A percentile compares a stretch with the other conserved stretches of the same genome.
These are phyloP conservation scores for Hypomyces rosellus DNA, from an alignment of 2,329 filamentous ascomycete genomes.

Conservation along the genomic window DNA sequence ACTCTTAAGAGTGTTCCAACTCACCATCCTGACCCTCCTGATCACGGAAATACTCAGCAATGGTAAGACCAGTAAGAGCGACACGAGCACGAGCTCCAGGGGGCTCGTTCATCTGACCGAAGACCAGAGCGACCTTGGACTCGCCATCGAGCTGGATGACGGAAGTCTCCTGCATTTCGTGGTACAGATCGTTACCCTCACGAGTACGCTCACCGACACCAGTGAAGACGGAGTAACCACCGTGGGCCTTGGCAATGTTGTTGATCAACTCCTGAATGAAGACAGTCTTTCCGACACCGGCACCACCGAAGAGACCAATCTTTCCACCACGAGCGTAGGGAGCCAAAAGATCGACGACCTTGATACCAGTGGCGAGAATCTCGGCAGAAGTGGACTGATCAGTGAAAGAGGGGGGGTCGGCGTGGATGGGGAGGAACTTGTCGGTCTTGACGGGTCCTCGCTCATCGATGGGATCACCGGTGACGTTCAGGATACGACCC, in stretches of 20 bases:
- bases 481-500: conserved; percentile 99
- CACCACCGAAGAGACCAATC: conserved; percentile 99
- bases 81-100: conserved; percentile 99
- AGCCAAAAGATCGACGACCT: conserved; percentile 98
- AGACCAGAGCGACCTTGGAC: conserved; percentile 98
- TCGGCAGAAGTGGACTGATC: conserved; percentile 96
- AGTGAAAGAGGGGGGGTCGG: conserved; percentile 83
- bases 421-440: conserved; percentile 86
- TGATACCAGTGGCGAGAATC: conserved; percentile 98
- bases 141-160: conserved; percentile 99
- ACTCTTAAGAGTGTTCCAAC: conserved; percentile 21
- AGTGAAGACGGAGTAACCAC: conserved; percentile 99
- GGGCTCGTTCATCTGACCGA: conserved; percentile 99
- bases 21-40: conserved; percentile 77
- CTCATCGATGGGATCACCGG: conserved; percentile 99
- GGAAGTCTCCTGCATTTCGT: conserved; percentile 99
- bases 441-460: conserved; percentile 93
- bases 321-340: conserved; percentile 99
- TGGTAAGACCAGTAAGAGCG: conserved; percentile 80
- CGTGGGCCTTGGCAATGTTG: conserved; percentile 99
- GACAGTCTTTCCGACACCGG: conserved; percentile 99
- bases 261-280: conserved; percentile 99
- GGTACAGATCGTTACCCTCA: conserved; percentile 99
- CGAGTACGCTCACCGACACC: conserved; percentile 99
- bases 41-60: conserved; percentile 78